These are phyloP conservation scores for Singerocomus inundabilis DNA, from an alignment of 1,284 basidiomycete species.

Conservation along the genomic window DNA sequence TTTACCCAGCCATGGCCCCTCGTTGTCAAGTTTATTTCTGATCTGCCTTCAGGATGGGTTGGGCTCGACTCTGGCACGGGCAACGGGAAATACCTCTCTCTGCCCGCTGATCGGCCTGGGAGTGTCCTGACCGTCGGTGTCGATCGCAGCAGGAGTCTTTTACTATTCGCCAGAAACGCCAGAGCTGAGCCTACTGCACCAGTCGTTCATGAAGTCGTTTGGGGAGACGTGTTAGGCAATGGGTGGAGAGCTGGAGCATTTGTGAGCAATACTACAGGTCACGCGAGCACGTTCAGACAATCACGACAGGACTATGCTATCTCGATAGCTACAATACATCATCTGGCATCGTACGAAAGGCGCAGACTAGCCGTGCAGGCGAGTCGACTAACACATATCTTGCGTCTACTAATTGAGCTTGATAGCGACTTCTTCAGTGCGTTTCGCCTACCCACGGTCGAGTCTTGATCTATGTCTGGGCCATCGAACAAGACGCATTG, in stretches of 20 bases:
- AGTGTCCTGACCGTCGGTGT: slow-evolving; percentile 76
- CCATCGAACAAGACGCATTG: slow-evolving; percentile 85
- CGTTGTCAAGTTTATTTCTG: slow-evolving; percentile 77
- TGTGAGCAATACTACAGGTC: slow-evolving; percentile 48
- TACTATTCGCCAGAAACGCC: slow-evolving; percentile 70
- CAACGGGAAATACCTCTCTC: slow-evolving; percentile 93
- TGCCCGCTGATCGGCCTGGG: slow-evolving; percentile 57
- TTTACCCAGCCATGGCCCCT: slow-evolving; percentile 87
- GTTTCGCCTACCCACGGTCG: slow-evolving; percentile 69
- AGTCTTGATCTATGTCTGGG: slow-evolving; percentile 97
- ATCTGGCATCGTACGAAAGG: slow-evolving; percentile 77
- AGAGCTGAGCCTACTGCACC: slow-evolving; percentile 36
- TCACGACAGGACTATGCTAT: slow-evolving; percentile 82
- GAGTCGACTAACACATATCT: slow-evolving; percentile 2
- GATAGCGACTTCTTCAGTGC: slow-evolving; percentile 62
- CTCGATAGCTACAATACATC: slow-evolving; percentile 94
- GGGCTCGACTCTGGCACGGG: slow-evolving; percentile 96
- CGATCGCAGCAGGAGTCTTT: slow-evolving; percentile 76
- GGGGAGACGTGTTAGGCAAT: slow-evolving; percentile 67
- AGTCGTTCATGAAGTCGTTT: slow-evolving; percentile 66
- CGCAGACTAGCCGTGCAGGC: slow-evolving; percentile 75
- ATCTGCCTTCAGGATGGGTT: slow-evolving; percentile 73
- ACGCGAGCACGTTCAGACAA: background rate
- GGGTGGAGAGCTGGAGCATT: slow-evolving; percentile 76
- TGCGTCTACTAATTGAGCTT: slow-evolving; percentile 2